These are phyloP conservation scores for Harringtonia aguacate DNA, from an alignment of 2,329 filamentous ascomycete genomes.

Conservation along the genomic window DNA sequence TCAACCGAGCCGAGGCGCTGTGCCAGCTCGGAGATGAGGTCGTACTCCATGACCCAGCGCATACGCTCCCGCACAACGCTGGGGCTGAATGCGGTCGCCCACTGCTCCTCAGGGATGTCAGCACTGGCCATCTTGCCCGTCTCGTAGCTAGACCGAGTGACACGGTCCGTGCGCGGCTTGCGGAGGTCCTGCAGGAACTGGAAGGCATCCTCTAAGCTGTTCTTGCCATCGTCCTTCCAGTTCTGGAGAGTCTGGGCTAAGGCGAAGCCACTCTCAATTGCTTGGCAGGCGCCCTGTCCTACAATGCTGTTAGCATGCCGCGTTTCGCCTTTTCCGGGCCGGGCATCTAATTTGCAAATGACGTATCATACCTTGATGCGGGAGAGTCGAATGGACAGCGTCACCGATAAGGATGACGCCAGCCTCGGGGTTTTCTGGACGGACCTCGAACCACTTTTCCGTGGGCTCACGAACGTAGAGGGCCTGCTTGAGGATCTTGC, in stretches of 20 bases:
- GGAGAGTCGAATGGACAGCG: slow-evolving; percentile 43
- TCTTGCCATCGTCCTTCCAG: slow-evolving; percentile 5
- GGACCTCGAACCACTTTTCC: slow-evolving; percentile 33
- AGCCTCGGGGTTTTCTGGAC: slow-evolving; percentile 33
- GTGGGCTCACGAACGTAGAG: slow-evolving; percentile 20
- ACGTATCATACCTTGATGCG: slow-evolving; percentile 27
- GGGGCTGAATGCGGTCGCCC: slow-evolving; percentile 6
- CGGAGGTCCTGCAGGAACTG: slow-evolving; percentile 11
- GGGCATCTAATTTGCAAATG: no score
- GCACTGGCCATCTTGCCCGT: slow-evolving; percentile 12
- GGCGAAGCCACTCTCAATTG: slow-evolving; percentile 26
- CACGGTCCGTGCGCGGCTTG: slow-evolving; percentile 10
- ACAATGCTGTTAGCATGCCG: no score
- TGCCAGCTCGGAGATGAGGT: slow-evolving; percentile 8
- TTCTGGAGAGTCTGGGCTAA: slow-evolving; percentile 17
- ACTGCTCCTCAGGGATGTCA: slow-evolving; percentile 10
- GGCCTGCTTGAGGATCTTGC: slow-evolving; percentile 15
- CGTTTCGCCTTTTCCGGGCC: neutral
- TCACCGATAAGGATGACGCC: slow-evolving; percentile 41
- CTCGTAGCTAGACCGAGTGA: slow-evolving; percentile 10
- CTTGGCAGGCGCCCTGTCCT: slow-evolving; percentile 32
- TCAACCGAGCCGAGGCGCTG: slow-evolving; percentile 4
- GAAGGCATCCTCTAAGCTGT: slow-evolving; percentile 3
- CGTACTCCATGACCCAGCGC: slow-evolving; percentile 12
- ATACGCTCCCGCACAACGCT: slow-evolving; percentile 8